Evolutionary conservation across 176 grass and related monocot genomes (phyloP).

Genomic region (Microstegium vimineum): DNA sequence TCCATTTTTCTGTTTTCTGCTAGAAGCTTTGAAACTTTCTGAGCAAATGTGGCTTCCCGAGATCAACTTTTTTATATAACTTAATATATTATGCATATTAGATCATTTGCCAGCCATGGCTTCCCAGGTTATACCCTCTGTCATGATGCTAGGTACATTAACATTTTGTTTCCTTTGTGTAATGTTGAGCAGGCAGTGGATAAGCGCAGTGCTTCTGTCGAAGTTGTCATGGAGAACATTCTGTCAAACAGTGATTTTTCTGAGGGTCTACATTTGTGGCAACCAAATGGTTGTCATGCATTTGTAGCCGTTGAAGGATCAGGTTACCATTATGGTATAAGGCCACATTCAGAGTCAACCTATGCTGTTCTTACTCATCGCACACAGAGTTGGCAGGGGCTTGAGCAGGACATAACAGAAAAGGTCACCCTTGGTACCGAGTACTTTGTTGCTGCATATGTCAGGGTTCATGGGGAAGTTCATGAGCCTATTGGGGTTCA

Average conservation of each 20-base stretch:
- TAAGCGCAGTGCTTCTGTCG: neutral
- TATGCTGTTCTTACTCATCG: slow-evolving; percentile 81
- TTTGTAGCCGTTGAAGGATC: slow-evolving; percentile 63
- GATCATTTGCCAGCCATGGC: neutral
- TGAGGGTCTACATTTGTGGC: slow-evolving; percentile 66
- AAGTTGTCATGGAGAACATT: slow-evolving; percentile 67
- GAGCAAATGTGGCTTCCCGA: slow-evolving; percentile 6
- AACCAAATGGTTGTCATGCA: slow-evolving; percentile 67
- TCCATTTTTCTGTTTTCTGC: neutral
- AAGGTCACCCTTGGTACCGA: slow-evolving; percentile 54
- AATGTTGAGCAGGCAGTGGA: slow-evolving; percentile 45
- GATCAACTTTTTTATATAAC: neutral
- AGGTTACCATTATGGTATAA: slow-evolving; percentile 61
- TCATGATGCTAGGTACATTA: neutral
- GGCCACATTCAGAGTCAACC: slow-evolving; percentile 60
- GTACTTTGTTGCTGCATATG: slow-evolving; percentile 58
- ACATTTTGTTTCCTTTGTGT: neutral
- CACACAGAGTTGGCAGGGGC: slow-evolving; percentile 79
- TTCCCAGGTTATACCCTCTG: neutral
- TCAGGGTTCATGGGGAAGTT: slow-evolving; percentile 63
- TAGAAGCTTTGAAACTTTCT: neutral
- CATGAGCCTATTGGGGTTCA: slow-evolving; percentile 47
- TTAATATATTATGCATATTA: neutral
- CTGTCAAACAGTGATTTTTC: slow-evolving; percentile 84
- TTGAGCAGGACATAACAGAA: slow-evolving; percentile 80